Percentiles rank a stretch among this genome's conserved stretches.
These are phyloP conservation scores for Tolypocladium pustulatum DNA, from an alignment of 2,329 filamentous ascomycete species.

Conservation along the genomic window DNA sequence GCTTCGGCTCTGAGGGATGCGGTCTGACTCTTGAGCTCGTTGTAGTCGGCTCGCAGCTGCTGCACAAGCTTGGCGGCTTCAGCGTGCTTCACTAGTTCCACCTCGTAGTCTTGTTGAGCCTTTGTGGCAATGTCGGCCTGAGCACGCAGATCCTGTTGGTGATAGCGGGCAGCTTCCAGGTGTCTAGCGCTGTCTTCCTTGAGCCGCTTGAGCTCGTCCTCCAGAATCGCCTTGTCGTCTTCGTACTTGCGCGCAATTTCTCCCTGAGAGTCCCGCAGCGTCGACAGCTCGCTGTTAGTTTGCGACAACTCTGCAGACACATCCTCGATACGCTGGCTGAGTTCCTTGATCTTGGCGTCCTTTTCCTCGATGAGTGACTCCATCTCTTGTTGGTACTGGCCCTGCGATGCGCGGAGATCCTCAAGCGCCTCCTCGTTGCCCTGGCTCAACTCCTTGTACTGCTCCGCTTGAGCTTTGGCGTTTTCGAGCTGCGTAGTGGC, in stretches of 20 bases:
- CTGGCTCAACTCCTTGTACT: conserved; percentile 83
- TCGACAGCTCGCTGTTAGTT: conserved; percentile 73
- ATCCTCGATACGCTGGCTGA: conserved; percentile 75
- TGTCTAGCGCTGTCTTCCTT: conserved; percentile 78
- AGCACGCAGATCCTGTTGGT: conserved; percentile 83
- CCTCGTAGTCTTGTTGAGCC: conserved; percentile 91
- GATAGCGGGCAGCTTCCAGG: conserved; percentile 67
- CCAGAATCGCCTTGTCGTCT: conserved; percentile 71
- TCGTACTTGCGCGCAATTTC: conserved; percentile 62
- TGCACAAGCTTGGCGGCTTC: conserved; percentile 86
- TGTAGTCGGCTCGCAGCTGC: conserved; percentile 66
- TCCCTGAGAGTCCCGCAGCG: conserved; percentile 68
- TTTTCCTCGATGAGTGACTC: conserved; percentile 67
- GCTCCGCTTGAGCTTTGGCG: conserved; percentile 69
- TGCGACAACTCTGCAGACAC: conserved; percentile 71
- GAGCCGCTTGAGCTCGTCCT: conserved; percentile 68
- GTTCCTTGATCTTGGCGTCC: conserved; percentile 66
- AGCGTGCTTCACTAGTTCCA: conserved; percentile 87
- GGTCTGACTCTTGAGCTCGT: conserved; percentile 70
- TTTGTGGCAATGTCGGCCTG: conserved; percentile 90
- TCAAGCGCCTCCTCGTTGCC: conserved; percentile 78
- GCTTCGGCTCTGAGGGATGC: conserved; percentile 68
- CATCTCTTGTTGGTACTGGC: conserved; percentile 81
- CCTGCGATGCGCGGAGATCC: conserved; percentile 67
- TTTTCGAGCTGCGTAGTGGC: conserved; percentile 71